Percentiles rank a stretch among this genome's conserved stretches.
Conservation (phyloP, 1,284 basidiomycete species). For the Ustilago curta region DNA sequence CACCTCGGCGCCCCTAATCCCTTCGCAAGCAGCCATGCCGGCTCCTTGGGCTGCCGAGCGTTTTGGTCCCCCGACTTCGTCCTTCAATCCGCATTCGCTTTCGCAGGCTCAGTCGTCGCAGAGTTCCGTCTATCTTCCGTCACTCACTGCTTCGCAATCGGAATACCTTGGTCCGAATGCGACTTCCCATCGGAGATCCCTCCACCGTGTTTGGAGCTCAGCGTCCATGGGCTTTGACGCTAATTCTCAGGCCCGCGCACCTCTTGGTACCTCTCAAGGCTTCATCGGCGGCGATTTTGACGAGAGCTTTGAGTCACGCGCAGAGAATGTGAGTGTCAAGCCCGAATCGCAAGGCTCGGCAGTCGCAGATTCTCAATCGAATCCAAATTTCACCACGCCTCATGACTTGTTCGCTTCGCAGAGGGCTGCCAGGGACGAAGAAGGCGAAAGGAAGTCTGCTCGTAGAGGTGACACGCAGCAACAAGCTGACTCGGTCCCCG, state of each 20-base stretch:
- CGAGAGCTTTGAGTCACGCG: slow-evolving; percentile 7
- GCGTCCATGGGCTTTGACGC: slow-evolving; percentile 19
- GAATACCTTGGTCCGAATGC: slow-evolving; percentile 38
- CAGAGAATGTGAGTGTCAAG: background rate
- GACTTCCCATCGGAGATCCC: slow-evolving; percentile 25
- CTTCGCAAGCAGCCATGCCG: slow-evolving; percentile 18
- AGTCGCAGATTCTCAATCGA: background rate
- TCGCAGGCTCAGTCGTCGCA: slow-evolving; percentile 37
- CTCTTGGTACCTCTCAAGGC: slow-evolving; percentile 2
- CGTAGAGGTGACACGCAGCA: slow-evolving; percentile 4
- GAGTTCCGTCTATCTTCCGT: slow-evolving; percentile 32
- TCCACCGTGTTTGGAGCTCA: slow-evolving; percentile 28
- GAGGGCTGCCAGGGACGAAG: slow-evolving; percentile 39
- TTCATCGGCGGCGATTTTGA: slow-evolving; percentile 1
- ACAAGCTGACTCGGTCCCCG: background rate
- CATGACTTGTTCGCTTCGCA: slow-evolving; percentile 40
- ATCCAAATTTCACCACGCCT: slow-evolving; percentile 47
- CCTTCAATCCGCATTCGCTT: slow-evolving; percentile 5
- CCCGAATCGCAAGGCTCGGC: slow-evolving; percentile 2
- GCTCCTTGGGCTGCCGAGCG: slow-evolving; percentile 21
- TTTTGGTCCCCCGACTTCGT: slow-evolving; percentile 3
- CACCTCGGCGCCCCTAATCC: slow-evolving; percentile 16
- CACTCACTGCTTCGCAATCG: slow-evolving; percentile 26
- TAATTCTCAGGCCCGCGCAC: slow-evolving; percentile 15
- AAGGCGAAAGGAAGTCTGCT: slow-evolving; percentile 40